phyloP scores from a whole-genome alignment of 148 eudicot species.

The Fagopyrum tataricum region DNA sequence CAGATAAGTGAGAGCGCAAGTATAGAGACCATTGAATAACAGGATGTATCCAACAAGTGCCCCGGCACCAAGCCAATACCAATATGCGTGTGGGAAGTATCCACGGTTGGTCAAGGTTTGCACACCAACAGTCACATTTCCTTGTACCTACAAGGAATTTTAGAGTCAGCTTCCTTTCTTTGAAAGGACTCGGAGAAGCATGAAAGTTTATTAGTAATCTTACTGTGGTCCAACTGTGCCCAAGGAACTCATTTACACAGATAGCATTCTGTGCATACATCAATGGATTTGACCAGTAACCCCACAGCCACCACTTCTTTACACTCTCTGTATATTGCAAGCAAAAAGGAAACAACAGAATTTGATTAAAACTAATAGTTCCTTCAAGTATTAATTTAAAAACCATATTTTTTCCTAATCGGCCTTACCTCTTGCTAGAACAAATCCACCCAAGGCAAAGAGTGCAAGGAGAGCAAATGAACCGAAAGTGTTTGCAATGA shows the following conservation, averaged over 20 bases:
- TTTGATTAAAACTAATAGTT: neutral
- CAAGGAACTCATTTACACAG: constrained; percentile 60
- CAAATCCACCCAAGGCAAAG: constrained; percentile 53
- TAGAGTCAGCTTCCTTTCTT: neutral
- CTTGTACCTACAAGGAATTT: constrained; percentile 18
- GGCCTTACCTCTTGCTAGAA: constrained; percentile 51
- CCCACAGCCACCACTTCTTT: constrained; percentile 79
- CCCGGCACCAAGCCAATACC: constrained; percentile 64
- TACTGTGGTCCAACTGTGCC: constrained; percentile 58
- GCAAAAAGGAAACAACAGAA: neutral
- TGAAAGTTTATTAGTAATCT: constrained; percentile 14
- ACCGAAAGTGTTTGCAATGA: constrained; percentile 59
- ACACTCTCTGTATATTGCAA: constrained; percentile 30
- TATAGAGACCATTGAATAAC: constrained; percentile 37
- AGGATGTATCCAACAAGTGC: constrained; percentile 46
- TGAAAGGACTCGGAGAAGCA: neutral
- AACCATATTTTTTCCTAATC: neutral
- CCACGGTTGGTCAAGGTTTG: constrained; percentile 24
- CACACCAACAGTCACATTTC: constrained; percentile 34
- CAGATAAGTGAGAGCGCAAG: constrained; percentile 40
- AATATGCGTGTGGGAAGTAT: constrained; percentile 33
- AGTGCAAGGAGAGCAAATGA: constrained; percentile 39
- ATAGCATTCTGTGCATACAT: constrained; percentile 67
- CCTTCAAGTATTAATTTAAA: neutral
- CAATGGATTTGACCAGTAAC: constrained; percentile 68